Conservation (phyloP, 805 yeast genomes). For the Candida vaughaniae region DNA sequence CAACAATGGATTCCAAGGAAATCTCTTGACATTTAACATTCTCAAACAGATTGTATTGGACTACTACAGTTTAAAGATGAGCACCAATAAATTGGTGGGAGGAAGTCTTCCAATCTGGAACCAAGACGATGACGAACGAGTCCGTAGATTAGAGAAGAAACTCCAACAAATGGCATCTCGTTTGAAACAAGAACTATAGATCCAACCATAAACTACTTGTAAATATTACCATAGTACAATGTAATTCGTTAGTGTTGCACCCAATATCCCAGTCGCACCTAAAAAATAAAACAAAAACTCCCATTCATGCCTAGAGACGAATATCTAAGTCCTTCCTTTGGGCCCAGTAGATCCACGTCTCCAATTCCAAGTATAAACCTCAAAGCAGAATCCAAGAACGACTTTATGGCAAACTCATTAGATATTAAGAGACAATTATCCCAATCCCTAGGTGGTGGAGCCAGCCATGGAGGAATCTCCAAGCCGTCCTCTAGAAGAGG, state of each 20-base stretch:
- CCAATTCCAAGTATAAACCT: conserved; percentile 29
- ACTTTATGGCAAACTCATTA: conserved; percentile 8
- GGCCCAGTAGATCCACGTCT: conserved; percentile 4
- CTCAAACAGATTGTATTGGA: conserved; percentile 34
- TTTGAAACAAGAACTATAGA: neutral
- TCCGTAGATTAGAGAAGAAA: conserved; percentile 8
- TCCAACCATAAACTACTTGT: too few species aligned
- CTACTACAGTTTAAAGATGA: conserved; percentile 33
- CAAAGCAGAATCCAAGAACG: conserved; percentile 19
- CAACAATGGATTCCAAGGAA: conserved; percentile 41
- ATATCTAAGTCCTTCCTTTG: conserved; percentile 8
- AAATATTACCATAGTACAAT: too few species aligned
- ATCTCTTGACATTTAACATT: conserved; percentile 32
- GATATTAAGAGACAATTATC: conserved; percentile 44
- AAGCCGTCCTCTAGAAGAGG: conserved; percentile 40
- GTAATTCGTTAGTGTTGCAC: too few species aligned
- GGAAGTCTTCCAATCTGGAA: conserved; percentile 35
- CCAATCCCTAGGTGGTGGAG: conserved; percentile 28
- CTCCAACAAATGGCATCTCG: conserved; percentile 2
- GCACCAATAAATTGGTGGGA: conserved; percentile 16
- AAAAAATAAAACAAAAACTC: too few species aligned
- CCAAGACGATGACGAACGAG: conserved; percentile 34
- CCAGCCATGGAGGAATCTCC: conserved; percentile 22
- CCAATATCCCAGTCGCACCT: too few species aligned
- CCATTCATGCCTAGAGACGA: conserved; percentile 11